Base-by-base conservation (phyloP, 1,139 yeast species). In the Spathaspora sp. region DNA sequence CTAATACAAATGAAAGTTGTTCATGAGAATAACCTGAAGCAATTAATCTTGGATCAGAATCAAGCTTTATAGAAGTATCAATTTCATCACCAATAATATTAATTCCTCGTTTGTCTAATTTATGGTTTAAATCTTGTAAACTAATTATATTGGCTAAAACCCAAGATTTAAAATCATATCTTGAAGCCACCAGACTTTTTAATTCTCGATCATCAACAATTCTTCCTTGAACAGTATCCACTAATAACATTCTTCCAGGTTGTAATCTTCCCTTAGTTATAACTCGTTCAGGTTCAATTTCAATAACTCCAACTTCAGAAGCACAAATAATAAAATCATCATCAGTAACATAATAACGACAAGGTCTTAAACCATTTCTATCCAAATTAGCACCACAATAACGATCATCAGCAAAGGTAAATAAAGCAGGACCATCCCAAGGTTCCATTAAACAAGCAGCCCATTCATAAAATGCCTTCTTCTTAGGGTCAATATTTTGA, bases 401-500 rank as follows among this genome's bases (percentile, higher is more conserved):
- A 61, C 98, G 81, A 55, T 96, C 98, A 67, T 93, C 98, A 33
- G 98, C 95, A 69, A 93, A 93, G 31, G 96, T 90, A 74, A 93
- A 89, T 58, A 93, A 76, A 38, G 98, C 98, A 33, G 99, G 99
- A 56, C 99, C 99, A 72, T 93, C 99, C 99, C 99, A 93, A 17
- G 99, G 98, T 73, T 93, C 99, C 97, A 93, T 93, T 57, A 91
- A 74, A 72, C 97, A 90, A 15, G 99, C 97, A 43, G 98, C 98
- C 99, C 99, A 93, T 69, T 93, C 98, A 70, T 91, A 93, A 68
- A 95, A 93, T 0, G 98, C 97, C 60, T 80, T 84, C 73, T 90
- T 88, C 64, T 86, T 85, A 46, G 96, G 89, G 65, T 91, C 97
- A 84, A 91, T 90, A 54, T 78, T 68, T 48, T 74, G 71, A 68